phyloP scores from a whole-genome alignment of 2,329 filamentous ascomycete species.

The Mycosphaerelloides madeirae region DNA sequence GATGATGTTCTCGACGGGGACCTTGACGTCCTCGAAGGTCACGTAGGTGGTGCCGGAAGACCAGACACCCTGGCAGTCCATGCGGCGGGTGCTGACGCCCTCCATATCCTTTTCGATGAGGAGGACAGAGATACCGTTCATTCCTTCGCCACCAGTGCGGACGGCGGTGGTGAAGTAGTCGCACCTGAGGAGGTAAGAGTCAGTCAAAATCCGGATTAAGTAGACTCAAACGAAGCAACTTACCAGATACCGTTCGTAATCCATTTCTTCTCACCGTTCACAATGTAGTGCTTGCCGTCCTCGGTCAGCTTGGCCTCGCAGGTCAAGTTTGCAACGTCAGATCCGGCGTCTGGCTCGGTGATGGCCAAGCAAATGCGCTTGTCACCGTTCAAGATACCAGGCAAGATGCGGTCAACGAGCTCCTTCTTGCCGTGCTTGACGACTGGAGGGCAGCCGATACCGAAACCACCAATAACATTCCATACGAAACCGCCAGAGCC shows the following conservation, averaged over 20 bases:
- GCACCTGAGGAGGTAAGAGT: constrained; percentile 54
- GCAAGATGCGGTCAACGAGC: constrained; percentile 80
- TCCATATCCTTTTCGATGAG: constrained; percentile 82
- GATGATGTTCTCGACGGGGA: constrained; percentile 96
- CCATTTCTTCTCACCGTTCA: constrained; percentile 99
- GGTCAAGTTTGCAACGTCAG: constrained; percentile 89
- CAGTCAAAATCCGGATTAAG: background rate
- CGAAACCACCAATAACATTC: constrained; percentile 95
- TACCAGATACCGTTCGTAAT: constrained; percentile 83
- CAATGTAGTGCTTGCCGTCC: constrained; percentile 98
- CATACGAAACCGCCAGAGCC: constrained; percentile 92
- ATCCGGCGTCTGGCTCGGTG: constrained; percentile 90
- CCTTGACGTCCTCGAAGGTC: constrained; percentile 98
- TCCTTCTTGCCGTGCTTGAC: constrained; percentile 86
- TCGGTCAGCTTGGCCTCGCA: constrained; percentile 93
- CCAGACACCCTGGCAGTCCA: constrained; percentile 99
- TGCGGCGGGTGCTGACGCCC: constrained; percentile 85
- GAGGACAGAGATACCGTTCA: constrained; percentile 87
- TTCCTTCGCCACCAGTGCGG: constrained; percentile 71
- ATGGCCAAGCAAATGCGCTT: constrained; percentile 98
- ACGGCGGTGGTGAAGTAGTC: constrained; percentile 99
- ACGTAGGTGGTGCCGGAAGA: constrained; percentile 93
- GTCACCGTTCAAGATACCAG: constrained; percentile 81
- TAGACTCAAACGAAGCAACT: background rate
- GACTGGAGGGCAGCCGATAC: constrained; percentile 86